A percentile compares a stretch with the other conserved stretches of the same genome.
These are phyloP conservation scores for Vitis hybrid DNA, from an alignment of 177 flowering plant genomes.

Conservation along the genomic window DNA sequence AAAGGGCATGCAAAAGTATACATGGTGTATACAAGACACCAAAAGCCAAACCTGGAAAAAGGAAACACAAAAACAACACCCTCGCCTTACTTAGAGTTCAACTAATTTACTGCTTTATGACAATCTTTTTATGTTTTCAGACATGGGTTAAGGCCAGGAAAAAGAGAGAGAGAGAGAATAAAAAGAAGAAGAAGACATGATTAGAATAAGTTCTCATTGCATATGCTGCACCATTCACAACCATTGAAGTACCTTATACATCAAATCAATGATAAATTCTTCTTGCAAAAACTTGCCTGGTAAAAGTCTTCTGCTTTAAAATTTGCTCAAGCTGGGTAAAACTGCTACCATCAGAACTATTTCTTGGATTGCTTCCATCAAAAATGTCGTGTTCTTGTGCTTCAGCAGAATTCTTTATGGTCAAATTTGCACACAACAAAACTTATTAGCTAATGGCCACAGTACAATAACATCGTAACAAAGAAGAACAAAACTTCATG, in stretches of 20 bases:
- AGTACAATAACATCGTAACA: background rate
- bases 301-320: constrained; percentile 64
- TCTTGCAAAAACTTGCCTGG: constrained; percentile 49
- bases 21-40: no score
- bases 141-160: no score
- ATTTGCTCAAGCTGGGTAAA: constrained; percentile 55
- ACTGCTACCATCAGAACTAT: constrained; percentile 19
- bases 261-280: no score
- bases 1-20: no score
- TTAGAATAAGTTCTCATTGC: no score
- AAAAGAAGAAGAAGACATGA: no score
- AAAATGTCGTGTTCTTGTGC: constrained; percentile 12
- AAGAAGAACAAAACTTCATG: background rate
- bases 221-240: background rate
- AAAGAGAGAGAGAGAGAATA: no score
- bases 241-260: background rate
- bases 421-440: constrained; percentile 1
- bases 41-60: no score
- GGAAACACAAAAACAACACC: no score
- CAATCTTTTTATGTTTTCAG: no score
- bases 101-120: no score
- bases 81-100: no score
- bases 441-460: background rate
- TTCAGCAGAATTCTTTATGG: constrained; percentile 20
- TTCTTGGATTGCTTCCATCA: constrained; percentile 14